Evolutionary conservation across 768 basidiomycete genomes (phyloP).

Genomic region (Phylloporus rhodoxanthus): DNA sequence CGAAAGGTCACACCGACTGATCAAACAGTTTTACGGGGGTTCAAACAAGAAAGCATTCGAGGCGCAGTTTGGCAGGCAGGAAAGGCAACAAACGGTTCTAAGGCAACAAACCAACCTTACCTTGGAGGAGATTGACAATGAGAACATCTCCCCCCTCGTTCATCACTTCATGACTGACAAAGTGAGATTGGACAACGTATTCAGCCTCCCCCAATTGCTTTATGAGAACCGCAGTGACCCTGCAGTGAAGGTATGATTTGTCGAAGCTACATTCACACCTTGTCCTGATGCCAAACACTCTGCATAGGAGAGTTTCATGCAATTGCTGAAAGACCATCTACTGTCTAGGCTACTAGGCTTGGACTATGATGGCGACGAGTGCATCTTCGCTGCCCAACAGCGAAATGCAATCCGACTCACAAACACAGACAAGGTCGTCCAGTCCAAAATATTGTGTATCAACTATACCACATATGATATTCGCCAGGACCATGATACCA

Average conservation of each 20-base stretch:
- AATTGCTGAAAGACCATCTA: constrained; percentile 19
- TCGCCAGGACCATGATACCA: constrained; percentile 1
- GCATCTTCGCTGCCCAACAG: neutral
- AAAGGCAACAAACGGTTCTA: neutral
- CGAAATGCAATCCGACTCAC: neutral
- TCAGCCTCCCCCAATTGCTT: neutral
- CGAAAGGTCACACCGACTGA: neutral
- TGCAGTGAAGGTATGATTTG: neutral
- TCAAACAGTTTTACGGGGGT: neutral
- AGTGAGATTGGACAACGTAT: neutral
- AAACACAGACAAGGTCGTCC: neutral
- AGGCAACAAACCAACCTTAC: neutral
- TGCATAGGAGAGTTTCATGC: constrained; percentile 6
- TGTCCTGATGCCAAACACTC: neutral
- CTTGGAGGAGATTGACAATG: neutral
- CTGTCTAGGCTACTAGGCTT: constrained; percentile 7
- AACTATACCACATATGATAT: constrained; percentile 20
- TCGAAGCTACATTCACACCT: neutral
- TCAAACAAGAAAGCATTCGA: neutral
- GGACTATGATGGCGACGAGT: neutral
- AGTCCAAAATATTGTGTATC: neutral
- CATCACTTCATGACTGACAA: neutral
- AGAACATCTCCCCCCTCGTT: neutral
- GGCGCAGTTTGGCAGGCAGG: neutral
- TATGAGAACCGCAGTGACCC: neutral